These are phyloP conservation scores for Mariannaea elegans DNA, from an alignment of 2,329 filamentous ascomycete species.

Conservation along the genomic window DNA sequence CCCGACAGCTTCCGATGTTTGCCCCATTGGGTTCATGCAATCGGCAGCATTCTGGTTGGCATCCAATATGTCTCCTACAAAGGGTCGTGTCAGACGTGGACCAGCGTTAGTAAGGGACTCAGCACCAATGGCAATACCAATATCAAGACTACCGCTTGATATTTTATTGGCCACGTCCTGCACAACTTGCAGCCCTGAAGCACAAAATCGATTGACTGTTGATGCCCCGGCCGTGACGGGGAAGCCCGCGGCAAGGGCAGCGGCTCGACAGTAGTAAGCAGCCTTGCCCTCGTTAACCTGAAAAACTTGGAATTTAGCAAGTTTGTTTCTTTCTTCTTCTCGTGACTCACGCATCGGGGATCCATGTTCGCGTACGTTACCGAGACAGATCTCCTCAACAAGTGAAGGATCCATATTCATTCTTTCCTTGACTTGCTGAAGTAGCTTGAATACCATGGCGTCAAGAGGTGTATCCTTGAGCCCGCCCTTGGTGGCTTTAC, in stretches of 20 bases:
- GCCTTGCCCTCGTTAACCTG: too few relatives aligned
- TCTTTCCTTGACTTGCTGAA: too few relatives aligned
- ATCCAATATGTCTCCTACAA: slow-evolving; percentile 58
- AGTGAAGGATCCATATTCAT: too few relatives aligned
- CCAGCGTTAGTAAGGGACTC: slow-evolving; percentile 65
- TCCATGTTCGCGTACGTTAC: too few relatives aligned
- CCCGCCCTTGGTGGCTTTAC: too few relatives aligned
- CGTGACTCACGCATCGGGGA: slow-evolving; percentile 66
- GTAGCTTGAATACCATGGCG: too few relatives aligned
- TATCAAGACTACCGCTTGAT: slow-evolving; percentile 69
- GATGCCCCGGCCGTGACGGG: slow-evolving; percentile 74
- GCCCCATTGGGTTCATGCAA: slow-evolving; percentile 83
- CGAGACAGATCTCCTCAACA: too few relatives aligned
- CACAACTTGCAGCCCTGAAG: slow-evolving; percentile 76
- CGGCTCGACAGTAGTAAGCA: too few relatives aligned
- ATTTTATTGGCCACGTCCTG: slow-evolving; percentile 81
- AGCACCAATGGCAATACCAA: slow-evolving; percentile 75
- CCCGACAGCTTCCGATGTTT: slow-evolving; percentile 79
- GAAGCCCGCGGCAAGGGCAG: slow-evolving; percentile 78
- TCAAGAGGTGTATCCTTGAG: too few relatives aligned
- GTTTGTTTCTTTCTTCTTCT: too few relatives aligned
- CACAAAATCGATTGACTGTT: slow-evolving; percentile 79
- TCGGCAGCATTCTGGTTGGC: too few relatives aligned
- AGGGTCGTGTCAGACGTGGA: neutral
- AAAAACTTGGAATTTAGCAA: too few relatives aligned